These are phyloP conservation scores for Pugionium cornutum DNA, from an alignment of 345 rosid genomes.

Conservation along the genomic window DNA sequence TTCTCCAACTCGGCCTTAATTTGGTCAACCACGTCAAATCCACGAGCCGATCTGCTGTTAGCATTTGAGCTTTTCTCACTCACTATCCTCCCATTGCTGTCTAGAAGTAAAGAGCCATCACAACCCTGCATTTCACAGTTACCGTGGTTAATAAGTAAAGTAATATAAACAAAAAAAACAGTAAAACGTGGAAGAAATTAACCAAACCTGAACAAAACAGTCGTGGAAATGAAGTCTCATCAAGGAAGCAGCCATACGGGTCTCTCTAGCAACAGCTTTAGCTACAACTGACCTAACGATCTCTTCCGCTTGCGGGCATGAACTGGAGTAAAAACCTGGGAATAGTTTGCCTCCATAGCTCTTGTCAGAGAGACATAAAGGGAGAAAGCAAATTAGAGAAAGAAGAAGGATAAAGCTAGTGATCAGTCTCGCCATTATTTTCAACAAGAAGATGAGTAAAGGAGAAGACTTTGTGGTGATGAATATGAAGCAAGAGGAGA, in stretches of 20 bases:
- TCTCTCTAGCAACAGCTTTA: conserved; percentile 58
- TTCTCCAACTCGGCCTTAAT: conserved; percentile 77
- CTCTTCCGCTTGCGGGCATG: conserved; percentile 61
- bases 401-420: conserved; percentile 41
- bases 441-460: conserved; percentile 8
- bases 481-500: conserved; percentile 23
- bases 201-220: conserved; percentile 75
- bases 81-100: conserved; percentile 55
- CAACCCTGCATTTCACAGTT: conserved; percentile 61
- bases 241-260: conserved; percentile 83
- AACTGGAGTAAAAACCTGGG: conserved; percentile 57
- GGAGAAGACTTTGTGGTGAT: conserved; percentile 28
- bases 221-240: conserved; percentile 85
- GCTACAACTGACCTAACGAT: conserved; percentile 62
- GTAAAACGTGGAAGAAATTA: background rate
- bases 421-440: conserved; percentile 39
- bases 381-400: conserved; percentile 52
- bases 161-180: background rate
- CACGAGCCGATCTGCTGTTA: conserved; percentile 74
- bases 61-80: conserved; percentile 81
- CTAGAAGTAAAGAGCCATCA: conserved; percentile 80
- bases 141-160: conserved; percentile 6
- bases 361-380: conserved; percentile 45
- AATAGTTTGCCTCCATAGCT: conserved; percentile 49
- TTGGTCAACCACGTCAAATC: conserved; percentile 77